Percentiles rank a stretch among this genome's conserved stretches.
These are phyloP conservation scores for Suillus lakei DNA, from an alignment of 768 basidiomycete species.

Conservation along the genomic window DNA sequence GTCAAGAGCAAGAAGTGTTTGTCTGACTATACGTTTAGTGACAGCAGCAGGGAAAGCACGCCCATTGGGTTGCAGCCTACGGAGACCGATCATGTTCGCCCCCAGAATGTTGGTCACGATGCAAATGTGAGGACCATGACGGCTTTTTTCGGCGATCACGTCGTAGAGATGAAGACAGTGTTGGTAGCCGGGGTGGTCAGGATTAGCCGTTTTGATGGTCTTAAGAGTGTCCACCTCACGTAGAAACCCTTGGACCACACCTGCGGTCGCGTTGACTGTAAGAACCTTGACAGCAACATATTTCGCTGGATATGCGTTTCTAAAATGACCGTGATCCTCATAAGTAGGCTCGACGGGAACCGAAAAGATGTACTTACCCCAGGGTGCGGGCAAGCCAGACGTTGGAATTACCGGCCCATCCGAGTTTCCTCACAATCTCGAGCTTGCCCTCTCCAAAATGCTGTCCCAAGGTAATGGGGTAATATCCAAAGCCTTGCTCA, in stretches of 20 bases:
- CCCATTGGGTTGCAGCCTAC: constrained; percentile 3
- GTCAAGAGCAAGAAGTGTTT: constrained; percentile 31
- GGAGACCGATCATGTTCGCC: constrained; percentile 8
- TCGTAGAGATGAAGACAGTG: constrained; percentile 16
- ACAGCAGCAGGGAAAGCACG: not conserved
- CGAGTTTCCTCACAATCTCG: not conserved
- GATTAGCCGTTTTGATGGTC: constrained; percentile 11
- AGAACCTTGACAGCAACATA: constrained; percentile 5
- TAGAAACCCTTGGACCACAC: not conserved
- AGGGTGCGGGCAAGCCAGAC: constrained; percentile 7
- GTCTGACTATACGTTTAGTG: constrained; percentile 27
- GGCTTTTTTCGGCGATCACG: constrained; percentile 5
- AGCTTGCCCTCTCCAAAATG: not conserved
- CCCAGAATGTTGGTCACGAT: constrained; percentile 17
- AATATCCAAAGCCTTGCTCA: not conserved
- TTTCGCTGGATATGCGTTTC: not conserved
- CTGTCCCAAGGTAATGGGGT: not conserved
- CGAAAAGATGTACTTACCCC: not conserved
- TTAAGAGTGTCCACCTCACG: not conserved
- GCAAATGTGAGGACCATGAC: constrained; percentile 20
- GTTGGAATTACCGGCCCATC: constrained; percentile 6
- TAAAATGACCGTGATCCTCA: not conserved
- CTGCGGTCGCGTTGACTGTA: not conserved
- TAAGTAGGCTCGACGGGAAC: not conserved
- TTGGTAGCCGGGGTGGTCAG: constrained; percentile 13